phyloP scores from a whole-genome alignment of 2,329 filamentous ascomycete genomes.

The Chalaropsis thielavioides region DNA sequence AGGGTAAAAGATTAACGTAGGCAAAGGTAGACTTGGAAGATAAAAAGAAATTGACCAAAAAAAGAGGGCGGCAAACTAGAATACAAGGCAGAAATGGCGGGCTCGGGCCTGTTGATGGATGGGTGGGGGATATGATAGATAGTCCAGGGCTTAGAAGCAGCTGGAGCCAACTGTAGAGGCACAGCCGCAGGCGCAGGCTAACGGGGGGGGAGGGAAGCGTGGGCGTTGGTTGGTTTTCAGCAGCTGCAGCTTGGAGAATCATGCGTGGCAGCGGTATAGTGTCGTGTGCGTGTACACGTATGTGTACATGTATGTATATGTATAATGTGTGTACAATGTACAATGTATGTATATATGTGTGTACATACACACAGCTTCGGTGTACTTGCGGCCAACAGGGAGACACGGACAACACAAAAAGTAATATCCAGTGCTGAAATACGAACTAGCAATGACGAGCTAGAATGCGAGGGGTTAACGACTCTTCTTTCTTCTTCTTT shows the following conservation, averaged over 20 bases:
- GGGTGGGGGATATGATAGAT: background rate
- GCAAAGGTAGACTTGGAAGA: conserved; percentile 2
- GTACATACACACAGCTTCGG: background rate
- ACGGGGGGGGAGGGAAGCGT: background rate
- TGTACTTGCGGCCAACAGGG: background rate
- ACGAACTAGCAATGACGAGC: background rate
- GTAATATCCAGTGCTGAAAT: background rate
- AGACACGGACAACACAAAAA: background rate
- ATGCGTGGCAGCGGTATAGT: background rate
- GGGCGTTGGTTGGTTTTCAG: background rate
- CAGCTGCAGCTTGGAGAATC: background rate
- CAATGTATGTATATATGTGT: background rate
- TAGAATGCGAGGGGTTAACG: conserved; percentile 3
- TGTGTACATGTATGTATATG: background rate
- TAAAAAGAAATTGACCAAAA: conserved; percentile 20
- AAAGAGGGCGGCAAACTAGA: background rate
- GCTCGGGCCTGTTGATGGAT: background rate
- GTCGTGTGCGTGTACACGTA: background rate
- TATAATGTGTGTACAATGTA: background rate
- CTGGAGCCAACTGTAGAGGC: background rate
- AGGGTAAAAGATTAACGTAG: conserved; percentile 11
- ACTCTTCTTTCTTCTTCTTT: background rate
- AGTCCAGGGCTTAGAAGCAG: background rate
- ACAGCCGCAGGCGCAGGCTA: background rate
- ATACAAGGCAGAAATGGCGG: background rate